Conservation (phyloP, 768 basidiomycete genomes). For the Sarcomyxa edulis region DNA sequence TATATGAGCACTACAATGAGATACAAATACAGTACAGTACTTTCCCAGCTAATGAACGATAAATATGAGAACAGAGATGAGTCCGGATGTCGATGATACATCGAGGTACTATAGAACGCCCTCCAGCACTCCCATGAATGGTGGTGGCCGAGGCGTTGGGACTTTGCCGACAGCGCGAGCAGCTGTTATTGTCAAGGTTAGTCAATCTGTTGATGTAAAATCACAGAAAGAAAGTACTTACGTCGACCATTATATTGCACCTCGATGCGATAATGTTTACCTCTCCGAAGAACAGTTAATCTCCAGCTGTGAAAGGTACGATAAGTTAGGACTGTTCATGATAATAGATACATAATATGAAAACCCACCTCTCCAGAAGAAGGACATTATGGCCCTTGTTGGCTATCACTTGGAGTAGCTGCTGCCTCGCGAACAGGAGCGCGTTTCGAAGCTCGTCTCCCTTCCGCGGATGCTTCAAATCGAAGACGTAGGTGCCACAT, state of each 20-base stretch:
- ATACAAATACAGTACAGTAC: conserved; percentile 2
- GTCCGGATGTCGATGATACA: conserved; percentile 1
- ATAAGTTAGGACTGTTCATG: conserved; percentile 5
- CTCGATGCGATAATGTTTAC: conserved; percentile 58
- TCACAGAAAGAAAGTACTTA: conserved; percentile 18
- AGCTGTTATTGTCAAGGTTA: conserved; percentile 27
- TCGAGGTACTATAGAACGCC: conserved; percentile 22
- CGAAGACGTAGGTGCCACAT: conserved; percentile 59
- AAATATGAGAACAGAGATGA: too few species aligned
- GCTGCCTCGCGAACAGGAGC: conserved; percentile 58
- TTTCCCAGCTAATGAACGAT: too few species aligned
- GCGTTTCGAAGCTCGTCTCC: conserved; percentile 45
- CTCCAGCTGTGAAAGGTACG: conserved; percentile 46
- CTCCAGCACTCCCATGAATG: conserved; percentile 63
- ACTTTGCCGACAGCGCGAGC: conserved; percentile 49
- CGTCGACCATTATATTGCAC: conserved; percentile 66
- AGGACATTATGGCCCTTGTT: conserved; percentile 60
- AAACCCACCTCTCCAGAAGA: conserved; percentile 57
- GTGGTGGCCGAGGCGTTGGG: conserved; percentile 44
- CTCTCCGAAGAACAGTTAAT: conserved; percentile 58
- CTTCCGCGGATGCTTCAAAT: conserved; percentile 42
- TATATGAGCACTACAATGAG: conserved; percentile 7
- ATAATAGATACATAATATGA: conserved; percentile 3
- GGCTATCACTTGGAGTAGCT: conserved; percentile 49
- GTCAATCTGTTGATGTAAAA: conserved; percentile 4